Conservation (phyloP, 2,329 filamentous ascomycete species). For the Rachicladosporium sp. region DNA sequence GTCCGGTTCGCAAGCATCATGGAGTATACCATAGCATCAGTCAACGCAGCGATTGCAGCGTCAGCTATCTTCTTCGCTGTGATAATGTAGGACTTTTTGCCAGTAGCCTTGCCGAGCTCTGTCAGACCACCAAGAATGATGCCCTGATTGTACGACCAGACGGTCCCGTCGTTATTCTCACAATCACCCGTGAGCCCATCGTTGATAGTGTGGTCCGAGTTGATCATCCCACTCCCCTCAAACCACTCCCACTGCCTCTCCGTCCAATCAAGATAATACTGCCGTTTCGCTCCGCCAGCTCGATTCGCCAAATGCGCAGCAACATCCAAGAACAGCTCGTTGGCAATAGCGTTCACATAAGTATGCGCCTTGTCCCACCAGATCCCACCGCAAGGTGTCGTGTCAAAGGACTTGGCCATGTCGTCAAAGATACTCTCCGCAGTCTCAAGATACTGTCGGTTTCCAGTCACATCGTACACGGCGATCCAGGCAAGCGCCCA, state of each 20-base stretch:
- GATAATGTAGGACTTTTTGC: constrained; percentile 20
- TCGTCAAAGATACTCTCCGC: constrained; percentile 39
- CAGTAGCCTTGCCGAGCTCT: constrained; percentile 35
- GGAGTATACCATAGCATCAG: constrained; percentile 26
- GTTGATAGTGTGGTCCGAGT: constrained; percentile 38
- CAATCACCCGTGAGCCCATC: constrained; percentile 41
- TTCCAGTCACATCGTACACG: constrained; percentile 40
- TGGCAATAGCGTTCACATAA: constrained; percentile 43
- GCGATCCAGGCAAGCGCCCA: constrained; percentile 42
- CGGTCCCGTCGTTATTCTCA: constrained; percentile 35
- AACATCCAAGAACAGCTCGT: constrained; percentile 43
- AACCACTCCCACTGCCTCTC: constrained; percentile 42
- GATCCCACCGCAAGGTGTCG: constrained; percentile 35
- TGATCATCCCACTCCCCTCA: constrained; percentile 37
- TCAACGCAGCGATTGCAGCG: constrained; percentile 27
- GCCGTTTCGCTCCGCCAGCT: constrained; percentile 19
- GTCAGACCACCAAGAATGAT: constrained; percentile 47
- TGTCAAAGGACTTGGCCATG: constrained; percentile 32
- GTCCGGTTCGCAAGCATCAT: constrained; percentile 26
- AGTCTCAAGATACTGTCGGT: constrained; percentile 32
- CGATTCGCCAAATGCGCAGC: constrained; percentile 46
- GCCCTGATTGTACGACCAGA: constrained; percentile 49
- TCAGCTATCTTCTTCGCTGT: constrained; percentile 28
- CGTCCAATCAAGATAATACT: constrained; percentile 35
- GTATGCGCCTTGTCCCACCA: constrained; percentile 35